Base-by-base conservation (phyloP, 805 yeast species). In the Saccharomycopsis oosterbeekiorum region DNA sequence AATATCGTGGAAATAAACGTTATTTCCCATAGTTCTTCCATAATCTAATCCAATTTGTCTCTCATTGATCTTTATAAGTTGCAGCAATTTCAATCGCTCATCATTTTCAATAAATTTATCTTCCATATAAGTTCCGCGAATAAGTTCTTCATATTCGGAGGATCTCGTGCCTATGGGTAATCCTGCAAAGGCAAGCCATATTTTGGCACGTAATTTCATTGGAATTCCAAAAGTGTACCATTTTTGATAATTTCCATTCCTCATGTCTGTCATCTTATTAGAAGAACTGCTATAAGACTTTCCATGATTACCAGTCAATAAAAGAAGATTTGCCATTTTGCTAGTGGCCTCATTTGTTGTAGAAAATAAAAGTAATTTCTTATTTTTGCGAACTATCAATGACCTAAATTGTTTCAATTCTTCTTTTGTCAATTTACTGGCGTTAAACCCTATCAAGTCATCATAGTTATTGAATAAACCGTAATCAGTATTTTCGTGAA, bases 11-110 rank as follows among this genome's bases (percentile, higher is more conserved):
- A 83, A 83, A 67, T 76, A 80, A 4, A 77, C 76, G 63, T 83
- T 82, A 50, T 76, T 72, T 1, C 85, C 84, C 74, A 83, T 75
- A 0, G 86, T 83, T 41, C 86, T 71, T 65, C 78, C 79, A 37
- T 82, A 68, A 64, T 83, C 86, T 34, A 82, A 70, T 47, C 80
- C 76, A 19, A 83, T 80, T 64, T 83, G 86, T 2, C 73, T 69
- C 15, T 80, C 71, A 10, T 80, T 57, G 11, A 40, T 24, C 40
- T 58, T 34, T 2, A 60, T n/a, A 15, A 55, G 40, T n/a, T 14
- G 41, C 26, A 43, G 15, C 26, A 47, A 14, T 14, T 21, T 12
- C 53, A 2, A 10, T 47, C 43, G 24, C 34, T 43, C 53, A 12
- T 36, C 37, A n/a, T 54, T 42, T 11, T 39, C 34, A 15, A 19